Percentiles rank a stretch among this genome's conserved stretches.
Evolutionary conservation across 768 basidiomycete species (phyloP).

Genomic region (Mycena sanguinolenta): DNA sequence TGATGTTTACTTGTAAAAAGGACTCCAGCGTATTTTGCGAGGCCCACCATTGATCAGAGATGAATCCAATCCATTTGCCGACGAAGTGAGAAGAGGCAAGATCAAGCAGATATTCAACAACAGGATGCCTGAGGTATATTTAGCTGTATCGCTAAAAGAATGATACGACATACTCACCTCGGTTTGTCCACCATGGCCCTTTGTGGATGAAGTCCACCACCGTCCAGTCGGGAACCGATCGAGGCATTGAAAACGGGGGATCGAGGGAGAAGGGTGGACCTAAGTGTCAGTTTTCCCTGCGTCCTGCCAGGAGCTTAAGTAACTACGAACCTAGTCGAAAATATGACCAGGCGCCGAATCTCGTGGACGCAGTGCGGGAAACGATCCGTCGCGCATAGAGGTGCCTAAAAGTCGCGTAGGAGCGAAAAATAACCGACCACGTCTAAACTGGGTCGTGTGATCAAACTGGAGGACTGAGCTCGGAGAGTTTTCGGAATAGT

Average conservation of each 20-base stretch:
- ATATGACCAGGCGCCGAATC: conserved; percentile 29
- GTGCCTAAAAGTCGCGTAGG: conserved; percentile 22
- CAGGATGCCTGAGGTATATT: conserved; percentile 61
- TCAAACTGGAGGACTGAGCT: conserved; percentile 13
- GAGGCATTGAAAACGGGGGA: conserved; percentile 36
- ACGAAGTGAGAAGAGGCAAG: conserved; percentile 74
- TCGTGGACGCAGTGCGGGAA: conserved; percentile 35
- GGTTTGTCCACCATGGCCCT: conserved; percentile 74
- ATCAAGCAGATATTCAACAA: conserved; percentile 69
- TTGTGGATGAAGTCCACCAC: conserved; percentile 71
- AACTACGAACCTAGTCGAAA: neutral
- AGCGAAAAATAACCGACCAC: conserved; percentile 31
- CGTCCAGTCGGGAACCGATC: conserved; percentile 62
- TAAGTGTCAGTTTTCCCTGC: conserved; percentile 5
- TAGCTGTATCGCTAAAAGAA: neutral
- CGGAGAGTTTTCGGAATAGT: conserved; percentile 17
- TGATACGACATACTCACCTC: conserved; percentile 57
- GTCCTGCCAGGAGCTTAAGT: conserved; percentile 23
- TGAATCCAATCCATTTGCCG: conserved; percentile 77
- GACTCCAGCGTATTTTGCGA: neutral
- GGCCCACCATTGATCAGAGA: conserved; percentile 69
- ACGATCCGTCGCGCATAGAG: conserved; percentile 13
- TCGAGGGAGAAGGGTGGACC: conserved; percentile 14
- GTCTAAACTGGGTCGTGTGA: conserved; percentile 34
- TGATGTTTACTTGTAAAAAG: conserved; percentile 44